Conservation (phyloP, 176 grass and related monocot genomes). For the Dactylis glomerata region DNA sequence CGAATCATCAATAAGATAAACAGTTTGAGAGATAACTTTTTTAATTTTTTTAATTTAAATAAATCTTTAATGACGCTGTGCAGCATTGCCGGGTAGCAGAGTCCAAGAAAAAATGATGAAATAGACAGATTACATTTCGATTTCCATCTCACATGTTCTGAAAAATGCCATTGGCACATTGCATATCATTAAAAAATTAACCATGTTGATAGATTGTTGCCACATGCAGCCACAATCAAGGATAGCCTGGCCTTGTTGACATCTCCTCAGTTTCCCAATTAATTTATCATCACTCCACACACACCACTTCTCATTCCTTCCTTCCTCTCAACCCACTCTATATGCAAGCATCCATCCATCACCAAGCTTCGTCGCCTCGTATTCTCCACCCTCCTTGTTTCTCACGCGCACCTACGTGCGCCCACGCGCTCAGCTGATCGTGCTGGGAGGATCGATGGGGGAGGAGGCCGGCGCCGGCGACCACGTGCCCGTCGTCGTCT, state of each 20-base stretch:
- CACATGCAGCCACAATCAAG: neutral
- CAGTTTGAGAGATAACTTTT: too few species aligned
- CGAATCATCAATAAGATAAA: too few species aligned
- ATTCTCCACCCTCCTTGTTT: neutral
- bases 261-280: neutral
- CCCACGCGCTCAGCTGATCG: neutral
- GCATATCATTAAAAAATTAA: too few species aligned
- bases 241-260: neutral
- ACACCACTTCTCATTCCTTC: neutral
- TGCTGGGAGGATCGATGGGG: neutral
- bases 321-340: neutral
- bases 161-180: too few species aligned
- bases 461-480: conserved; percentile 25
- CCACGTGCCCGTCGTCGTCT: neutral
- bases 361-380: conserved; percentile 22
- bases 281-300: neutral
- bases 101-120: too few species aligned
- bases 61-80: too few species aligned
- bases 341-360: neutral
- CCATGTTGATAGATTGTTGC: too few species aligned
- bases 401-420: too few species aligned
- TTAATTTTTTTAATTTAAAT: too few species aligned
- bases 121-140: too few species aligned
- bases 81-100: too few species aligned
- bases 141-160: too few species aligned